phyloP scores from a whole-genome alignment of 1,284 basidiomycete genomes.

The Rhodotorula glutinis region DNA sequence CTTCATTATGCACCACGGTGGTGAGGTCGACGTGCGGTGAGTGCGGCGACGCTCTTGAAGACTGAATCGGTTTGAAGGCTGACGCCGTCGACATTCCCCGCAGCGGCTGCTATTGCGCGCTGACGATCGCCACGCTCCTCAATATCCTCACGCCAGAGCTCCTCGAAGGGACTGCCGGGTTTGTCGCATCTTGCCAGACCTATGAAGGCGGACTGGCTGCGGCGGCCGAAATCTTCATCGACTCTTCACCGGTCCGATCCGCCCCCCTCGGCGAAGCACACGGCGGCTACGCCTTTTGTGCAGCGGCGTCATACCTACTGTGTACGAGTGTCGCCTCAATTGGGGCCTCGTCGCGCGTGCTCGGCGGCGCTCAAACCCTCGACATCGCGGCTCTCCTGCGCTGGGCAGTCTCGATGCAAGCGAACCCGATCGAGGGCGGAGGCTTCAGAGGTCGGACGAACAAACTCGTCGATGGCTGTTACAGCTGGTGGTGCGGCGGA shows the following conservation, averaged over 20 bases:
- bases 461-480: slow-evolving; percentile 98
- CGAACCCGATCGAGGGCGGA: slow-evolving; percentile 74
- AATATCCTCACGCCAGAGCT: slow-evolving; percentile 86
- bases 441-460: slow-evolving; percentile 93
- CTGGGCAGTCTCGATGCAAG: slow-evolving; percentile 88
- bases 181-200: slow-evolving; percentile 72
- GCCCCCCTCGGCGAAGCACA: slow-evolving; percentile 83
- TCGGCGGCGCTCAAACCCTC: slow-evolving; percentile 49
- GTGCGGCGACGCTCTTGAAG: slow-evolving; percentile 39
- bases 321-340: slow-evolving; percentile 47
- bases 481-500: slow-evolving; percentile 97
- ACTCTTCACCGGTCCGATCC: slow-evolving; percentile 47
- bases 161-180: slow-evolving; percentile 55
- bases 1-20: slow-evolving; percentile 80
- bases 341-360: neutral
- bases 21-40: slow-evolving; percentile 89
- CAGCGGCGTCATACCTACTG: slow-evolving; percentile 77
- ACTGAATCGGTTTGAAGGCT: neutral
- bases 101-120: slow-evolving; percentile 72
- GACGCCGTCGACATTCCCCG: neutral
- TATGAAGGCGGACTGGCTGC: slow-evolving; percentile 96
- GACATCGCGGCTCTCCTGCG: slow-evolving; percentile 65
- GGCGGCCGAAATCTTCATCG: slow-evolving; percentile 59
- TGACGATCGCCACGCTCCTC: slow-evolving; percentile 66
- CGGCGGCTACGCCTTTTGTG: slow-evolving; percentile 95